These are phyloP conservation scores for Debaryomyces hansenii DNA, from an alignment of 805 yeast genomes.

Conservation along the genomic window DNA sequence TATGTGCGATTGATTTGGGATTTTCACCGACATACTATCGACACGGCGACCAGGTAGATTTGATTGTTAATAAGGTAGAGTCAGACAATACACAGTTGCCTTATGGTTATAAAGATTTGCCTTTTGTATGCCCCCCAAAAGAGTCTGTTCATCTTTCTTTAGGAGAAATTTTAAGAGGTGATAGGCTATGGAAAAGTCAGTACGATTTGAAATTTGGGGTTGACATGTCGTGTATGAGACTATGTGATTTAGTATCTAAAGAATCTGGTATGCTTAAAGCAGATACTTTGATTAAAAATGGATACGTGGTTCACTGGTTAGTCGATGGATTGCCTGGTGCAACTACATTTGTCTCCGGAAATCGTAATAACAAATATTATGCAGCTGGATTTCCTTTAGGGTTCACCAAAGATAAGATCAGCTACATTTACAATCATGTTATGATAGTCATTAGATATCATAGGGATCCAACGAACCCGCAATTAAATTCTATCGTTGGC, in stretches of 20 bases:
- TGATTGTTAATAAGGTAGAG: conserved; percentile 75
- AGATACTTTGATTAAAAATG: conserved; percentile 58
- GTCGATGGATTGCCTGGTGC: conserved; percentile 87
- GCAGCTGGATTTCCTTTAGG: conserved; percentile 89
- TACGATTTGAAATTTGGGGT: conserved; percentile 61
- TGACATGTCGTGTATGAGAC: conserved; percentile 63
- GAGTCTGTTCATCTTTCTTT: conserved; percentile 66
- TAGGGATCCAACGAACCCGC: conserved; percentile 35
- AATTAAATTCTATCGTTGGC: conserved; percentile 68
- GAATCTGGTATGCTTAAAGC: conserved; percentile 55
- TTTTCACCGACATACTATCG: conserved; percentile 40
- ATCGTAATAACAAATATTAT: conserved; percentile 64
- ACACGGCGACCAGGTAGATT: conserved; percentile 61
- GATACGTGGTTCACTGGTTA: conserved; percentile 81
- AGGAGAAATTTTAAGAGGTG: conserved; percentile 80
- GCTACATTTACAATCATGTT: conserved; percentile 75
- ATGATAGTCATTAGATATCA: conserved; percentile 79
- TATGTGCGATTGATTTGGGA: conserved; percentile 11
- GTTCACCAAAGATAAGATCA: conserved; percentile 52
- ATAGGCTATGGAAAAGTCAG: conserved; percentile 73
- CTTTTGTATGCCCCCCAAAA: conserved; percentile 74
- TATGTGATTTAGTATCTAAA: conserved; percentile 65
- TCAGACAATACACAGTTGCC: conserved; percentile 79
- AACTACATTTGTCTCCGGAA: conserved; percentile 67
- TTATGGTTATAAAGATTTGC: conserved; percentile 71